A percentile compares a stretch with the other conserved stretches of the same genome.
phyloP scores from a whole-genome alignment of 148 eudicot species.

The Cornus florida region DNA sequence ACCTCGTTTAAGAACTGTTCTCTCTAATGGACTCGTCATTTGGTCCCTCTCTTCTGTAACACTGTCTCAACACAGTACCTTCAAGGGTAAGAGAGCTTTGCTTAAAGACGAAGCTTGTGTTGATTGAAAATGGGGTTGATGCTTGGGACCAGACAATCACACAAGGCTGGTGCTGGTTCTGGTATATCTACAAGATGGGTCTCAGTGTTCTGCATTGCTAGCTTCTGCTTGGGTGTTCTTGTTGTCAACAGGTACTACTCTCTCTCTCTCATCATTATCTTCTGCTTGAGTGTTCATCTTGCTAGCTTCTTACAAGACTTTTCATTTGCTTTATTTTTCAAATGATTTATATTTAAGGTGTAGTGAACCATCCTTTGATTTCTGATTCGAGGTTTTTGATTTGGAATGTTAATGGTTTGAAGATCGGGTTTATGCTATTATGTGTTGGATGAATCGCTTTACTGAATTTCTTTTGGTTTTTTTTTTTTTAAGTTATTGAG shows the following conservation, averaged over 20 bases:
- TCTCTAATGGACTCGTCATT: background rate
- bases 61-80: background rate
- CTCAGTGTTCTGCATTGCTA: constrained; percentile 41
- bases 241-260: constrained; percentile 42
- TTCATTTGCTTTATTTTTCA: background rate
- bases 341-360: background rate
- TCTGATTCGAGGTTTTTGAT: background rate
- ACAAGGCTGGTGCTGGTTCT: constrained; percentile 35
- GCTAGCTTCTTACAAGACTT: background rate
- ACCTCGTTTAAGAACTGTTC: background rate
- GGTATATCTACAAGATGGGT: constrained; percentile 48
- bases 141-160: constrained; percentile 25
- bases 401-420: background rate
- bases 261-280: background rate
- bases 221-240: constrained; percentile 55
- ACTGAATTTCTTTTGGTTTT: background rate
- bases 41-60: constrained; percentile 3
- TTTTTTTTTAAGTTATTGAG: background rate
- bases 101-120: constrained; percentile 3
- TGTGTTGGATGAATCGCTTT: constrained; percentile 7
- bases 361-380: background rate
- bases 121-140: constrained; percentile 21
- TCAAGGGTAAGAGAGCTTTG: background rate
- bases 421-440: constrained; percentile 1
- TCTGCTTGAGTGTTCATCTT: background rate